Evolutionary conservation across 2,329 filamentous ascomycete genomes (phyloP).

Genomic region (Ceratocystis cacaofunesta): DNA sequence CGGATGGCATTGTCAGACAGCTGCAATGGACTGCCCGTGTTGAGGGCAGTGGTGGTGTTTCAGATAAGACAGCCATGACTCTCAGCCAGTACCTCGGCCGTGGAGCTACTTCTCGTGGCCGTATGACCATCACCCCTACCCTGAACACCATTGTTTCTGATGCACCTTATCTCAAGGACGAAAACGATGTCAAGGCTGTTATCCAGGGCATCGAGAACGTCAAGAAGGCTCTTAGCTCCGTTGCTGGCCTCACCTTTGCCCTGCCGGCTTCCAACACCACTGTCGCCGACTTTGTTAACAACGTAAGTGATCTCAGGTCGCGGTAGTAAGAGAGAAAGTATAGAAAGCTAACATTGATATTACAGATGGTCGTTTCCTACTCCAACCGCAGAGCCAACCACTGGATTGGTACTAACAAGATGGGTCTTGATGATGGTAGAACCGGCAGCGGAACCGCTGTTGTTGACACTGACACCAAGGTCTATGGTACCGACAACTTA

Average conservation of each 20-base stretch:
- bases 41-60: constrained; percentile 35
- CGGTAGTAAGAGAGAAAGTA: background rate
- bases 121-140: constrained; percentile 42
- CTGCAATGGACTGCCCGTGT: constrained; percentile 53
- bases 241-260: constrained; percentile 36
- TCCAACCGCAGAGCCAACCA: constrained; percentile 33
- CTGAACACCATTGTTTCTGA: constrained; percentile 44
- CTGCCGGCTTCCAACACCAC: constrained; percentile 37
- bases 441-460: constrained; percentile 40
- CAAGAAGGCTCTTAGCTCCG: constrained; percentile 36
- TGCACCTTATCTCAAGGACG: constrained; percentile 44
- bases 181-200: constrained; percentile 47
- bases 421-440: constrained; percentile 40
- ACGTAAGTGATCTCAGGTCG: constrained; percentile 24
- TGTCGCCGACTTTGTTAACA: constrained; percentile 41
- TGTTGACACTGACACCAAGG: constrained; percentile 47
- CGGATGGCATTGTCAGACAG: constrained; percentile 46
- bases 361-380: constrained; percentile 24
- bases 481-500: constrained; percentile 53
- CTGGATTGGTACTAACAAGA: constrained; percentile 46
- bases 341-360: background rate
- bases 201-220: constrained; percentile 48
- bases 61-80: constrained; percentile 30
- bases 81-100: constrained; percentile 50
- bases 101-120: constrained; percentile 45